Base-by-base conservation (phyloP, 495 filamentous ascomycete species). In the Chaetomium tenue region DNA sequence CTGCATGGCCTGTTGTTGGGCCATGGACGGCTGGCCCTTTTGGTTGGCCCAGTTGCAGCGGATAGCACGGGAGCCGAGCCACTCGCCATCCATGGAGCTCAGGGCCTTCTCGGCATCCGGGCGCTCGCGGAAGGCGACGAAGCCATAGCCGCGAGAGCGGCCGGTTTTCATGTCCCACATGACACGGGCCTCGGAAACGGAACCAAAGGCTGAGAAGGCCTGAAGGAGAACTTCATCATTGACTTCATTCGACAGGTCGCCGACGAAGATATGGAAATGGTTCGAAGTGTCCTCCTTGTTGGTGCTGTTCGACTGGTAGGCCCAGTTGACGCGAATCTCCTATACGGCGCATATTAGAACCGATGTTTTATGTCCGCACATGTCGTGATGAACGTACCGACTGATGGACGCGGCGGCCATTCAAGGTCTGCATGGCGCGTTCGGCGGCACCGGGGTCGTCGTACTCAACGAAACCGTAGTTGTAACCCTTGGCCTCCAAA, bases 131-230 rank as follows among this genome's bases (percentile, higher is more conserved):
- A 97, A 99, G 50, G 94, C 95, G 64, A 99, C 94, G 69, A 99
- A 99, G 5, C 94, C 94, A 71, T 99, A 99, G 56, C 94, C 94
- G 67, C 94, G 90, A 55, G 94, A 98, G 61, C 94, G 89, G 63
- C 94, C 94, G 47, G 94, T 99, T 83, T 99, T 99, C 94, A 99
- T 99, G 74, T 99, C 94, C 94, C 94, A 99, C 94, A 99, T 99
- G 63, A 99, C 94, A 66, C 94, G 92, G 63, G 94, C 94, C 78
- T 99, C 94, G n/a, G 95, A 98, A 40, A 99, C 93, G 4, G 87
- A 90, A 13, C 94, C 94, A 76, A 98, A 99, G 44, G 93, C 93
- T 47, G 91, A 95, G 77, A 99, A 99, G 20, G 95, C 95, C 77
- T 98, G 94, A 11, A 89, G 80, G 33, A 99, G 81, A 57, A 98